These are phyloP conservation scores for Aspergillus hortae DNA, from an alignment of 2,329 filamentous ascomycete species.

Conservation along the genomic window DNA sequence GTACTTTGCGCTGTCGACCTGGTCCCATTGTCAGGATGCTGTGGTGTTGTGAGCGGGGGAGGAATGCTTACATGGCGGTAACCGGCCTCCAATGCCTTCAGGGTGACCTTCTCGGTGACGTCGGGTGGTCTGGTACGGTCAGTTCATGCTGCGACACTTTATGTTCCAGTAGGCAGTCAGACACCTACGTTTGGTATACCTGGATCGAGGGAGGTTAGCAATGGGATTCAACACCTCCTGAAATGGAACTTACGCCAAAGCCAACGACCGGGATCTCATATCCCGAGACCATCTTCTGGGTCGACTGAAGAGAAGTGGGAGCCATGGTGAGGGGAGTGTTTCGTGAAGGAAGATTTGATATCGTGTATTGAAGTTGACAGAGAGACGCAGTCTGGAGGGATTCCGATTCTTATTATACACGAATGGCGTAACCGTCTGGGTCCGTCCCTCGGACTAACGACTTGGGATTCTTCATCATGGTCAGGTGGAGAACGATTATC, in stretches of 20 bases:
- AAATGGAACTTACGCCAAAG: constrained; percentile 38
- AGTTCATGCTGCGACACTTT: neutral
- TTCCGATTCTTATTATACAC: neutral
- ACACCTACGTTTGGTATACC: constrained; percentile 40
- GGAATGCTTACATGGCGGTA: constrained; percentile 52
- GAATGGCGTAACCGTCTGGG: neutral
- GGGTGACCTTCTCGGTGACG: constrained; percentile 55
- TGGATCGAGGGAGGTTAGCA: constrained; percentile 9
- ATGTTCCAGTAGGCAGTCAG: neutral
- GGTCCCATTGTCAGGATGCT: neutral
- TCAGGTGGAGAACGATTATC: constrained; percentile 3
- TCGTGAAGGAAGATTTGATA: neutral
- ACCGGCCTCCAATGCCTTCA: constrained; percentile 54
- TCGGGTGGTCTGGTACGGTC: constrained; percentile 47
- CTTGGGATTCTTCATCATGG: neutral
- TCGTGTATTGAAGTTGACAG: neutral
- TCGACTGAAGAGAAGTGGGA: constrained; percentile 29
- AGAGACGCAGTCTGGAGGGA: neutral
- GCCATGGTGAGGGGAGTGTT: constrained; percentile 17
- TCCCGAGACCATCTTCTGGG: constrained; percentile 38
- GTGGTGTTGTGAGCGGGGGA: neutral
- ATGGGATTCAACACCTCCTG: neutral
- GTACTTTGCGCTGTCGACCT: constrained; percentile 56
- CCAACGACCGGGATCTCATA: constrained; percentile 40
- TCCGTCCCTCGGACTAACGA: neutral